Percentiles rank a stretch among this genome's conserved stretches.
Conservation (phyloP, 129 eudicot species). For the Centrapalus pauciflorus region DNA sequence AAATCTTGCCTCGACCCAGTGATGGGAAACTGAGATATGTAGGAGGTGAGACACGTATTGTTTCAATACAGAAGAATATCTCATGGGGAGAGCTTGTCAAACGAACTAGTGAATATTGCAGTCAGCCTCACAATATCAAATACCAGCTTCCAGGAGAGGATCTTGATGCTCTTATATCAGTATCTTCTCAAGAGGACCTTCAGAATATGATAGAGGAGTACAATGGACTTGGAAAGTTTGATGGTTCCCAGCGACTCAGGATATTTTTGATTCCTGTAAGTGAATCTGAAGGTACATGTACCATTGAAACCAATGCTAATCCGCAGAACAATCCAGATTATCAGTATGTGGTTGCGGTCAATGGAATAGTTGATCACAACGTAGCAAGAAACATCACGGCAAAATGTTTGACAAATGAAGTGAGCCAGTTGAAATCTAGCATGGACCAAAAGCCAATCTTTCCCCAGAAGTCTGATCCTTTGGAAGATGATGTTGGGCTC, state of each 20-base stretch:
- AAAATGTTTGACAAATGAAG: conserved; percentile 23
- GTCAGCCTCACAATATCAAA: conserved; percentile 53
- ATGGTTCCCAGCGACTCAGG: conserved; percentile 53
- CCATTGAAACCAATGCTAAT: conserved; percentile 19
- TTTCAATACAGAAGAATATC: conserved; percentile 45
- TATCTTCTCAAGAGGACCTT: conserved; percentile 70
- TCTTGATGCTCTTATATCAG: conserved; percentile 68
- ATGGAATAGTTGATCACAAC: conserved; percentile 41
- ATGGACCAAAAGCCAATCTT: conserved; percentile 26
- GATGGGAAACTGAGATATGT: conserved; percentile 73
- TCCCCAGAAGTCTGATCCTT: conserved; percentile 20
- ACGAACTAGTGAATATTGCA: conserved; percentile 45
- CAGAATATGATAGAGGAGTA: conserved; percentile 75
- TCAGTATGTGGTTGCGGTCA: conserved; percentile 66
- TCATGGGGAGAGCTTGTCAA: conserved; percentile 51
- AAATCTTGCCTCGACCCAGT: conserved; percentile 66
- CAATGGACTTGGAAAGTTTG: conserved; percentile 37
- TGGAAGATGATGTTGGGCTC: conserved; percentile 14
- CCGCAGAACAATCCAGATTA: conserved; percentile 49
- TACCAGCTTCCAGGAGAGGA: too few species aligned
- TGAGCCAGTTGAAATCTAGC: conserved; percentile 15
- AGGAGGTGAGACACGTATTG: conserved; percentile 71
- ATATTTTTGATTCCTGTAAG: conserved; percentile 52
- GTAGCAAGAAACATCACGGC: conserved; percentile 20
- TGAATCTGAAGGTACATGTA: conserved; percentile 37